Conservation (phyloP, 2,329 filamentous ascomycete genomes). For the Ceratocystiopsis brevicomis region DNA sequence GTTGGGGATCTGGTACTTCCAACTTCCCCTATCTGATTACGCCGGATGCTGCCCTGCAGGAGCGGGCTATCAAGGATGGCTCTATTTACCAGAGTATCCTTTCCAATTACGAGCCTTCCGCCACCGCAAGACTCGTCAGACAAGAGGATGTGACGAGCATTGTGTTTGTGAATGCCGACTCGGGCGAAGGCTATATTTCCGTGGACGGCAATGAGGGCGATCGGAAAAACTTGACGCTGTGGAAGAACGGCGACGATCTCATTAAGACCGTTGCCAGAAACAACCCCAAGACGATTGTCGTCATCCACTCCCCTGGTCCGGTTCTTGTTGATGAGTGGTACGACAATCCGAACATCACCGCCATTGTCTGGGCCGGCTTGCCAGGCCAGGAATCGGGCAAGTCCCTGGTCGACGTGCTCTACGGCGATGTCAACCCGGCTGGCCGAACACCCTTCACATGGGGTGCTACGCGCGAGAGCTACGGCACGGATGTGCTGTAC, state of each 20-base stretch:
- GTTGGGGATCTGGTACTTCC: conserved; percentile 59
- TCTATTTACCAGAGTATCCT: conserved; percentile 46
- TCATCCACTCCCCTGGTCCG: conserved; percentile 71
- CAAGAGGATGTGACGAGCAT: conserved; percentile 52
- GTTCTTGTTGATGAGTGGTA: conserved; percentile 61
- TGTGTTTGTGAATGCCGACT: conserved; percentile 76
- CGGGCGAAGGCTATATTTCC: conserved; percentile 54
- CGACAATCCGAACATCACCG: conserved; percentile 59
- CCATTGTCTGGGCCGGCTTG: conserved; percentile 64
- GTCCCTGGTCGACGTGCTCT: conserved; percentile 63
- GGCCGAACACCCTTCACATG: conserved; percentile 69
- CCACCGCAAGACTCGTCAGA: conserved; percentile 40
- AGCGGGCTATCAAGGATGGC: conserved; percentile 39
- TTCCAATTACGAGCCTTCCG: conserved; percentile 40
- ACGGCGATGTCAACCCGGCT: conserved; percentile 58
- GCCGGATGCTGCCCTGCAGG: conserved; percentile 50
- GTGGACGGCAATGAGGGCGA: conserved; percentile 40
- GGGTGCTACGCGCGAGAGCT: conserved; percentile 46
- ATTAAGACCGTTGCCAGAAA: conserved; percentile 61
- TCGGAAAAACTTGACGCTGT: conserved; percentile 80
- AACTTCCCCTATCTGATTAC: conserved; percentile 61
- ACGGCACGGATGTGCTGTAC: conserved; percentile 49
- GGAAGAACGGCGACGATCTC: conserved; percentile 62
- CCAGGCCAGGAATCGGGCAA: conserved; percentile 75
- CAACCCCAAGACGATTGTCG: conserved; percentile 78